These are phyloP conservation scores for Tuber umbilicatum DNA, from an alignment of 495 filamentous ascomycete species.

Conservation along the genomic window DNA sequence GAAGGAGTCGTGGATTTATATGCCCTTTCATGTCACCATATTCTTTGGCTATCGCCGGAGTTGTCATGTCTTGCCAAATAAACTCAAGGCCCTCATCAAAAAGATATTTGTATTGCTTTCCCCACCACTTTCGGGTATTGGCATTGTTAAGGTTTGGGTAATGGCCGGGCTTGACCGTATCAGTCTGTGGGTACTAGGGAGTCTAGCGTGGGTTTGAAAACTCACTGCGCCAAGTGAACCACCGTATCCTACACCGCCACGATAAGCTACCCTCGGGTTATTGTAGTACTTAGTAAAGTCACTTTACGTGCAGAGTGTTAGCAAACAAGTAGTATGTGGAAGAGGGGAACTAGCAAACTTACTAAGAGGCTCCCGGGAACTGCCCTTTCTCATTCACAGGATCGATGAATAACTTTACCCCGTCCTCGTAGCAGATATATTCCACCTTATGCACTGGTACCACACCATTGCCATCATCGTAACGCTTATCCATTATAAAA, in stretches of 20 bases:
- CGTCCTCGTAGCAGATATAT: constrained; percentile 26
- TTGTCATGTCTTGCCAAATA: constrained; percentile 42
- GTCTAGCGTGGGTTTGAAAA: not conserved
- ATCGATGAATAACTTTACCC: constrained; percentile 15
- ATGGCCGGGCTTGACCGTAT: constrained; percentile 19
- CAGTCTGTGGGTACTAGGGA: not conserved
- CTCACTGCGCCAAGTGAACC: constrained; percentile 13
- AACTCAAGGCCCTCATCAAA: constrained; percentile 39
- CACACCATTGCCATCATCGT: constrained; percentile 20
- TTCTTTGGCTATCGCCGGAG: constrained; percentile 24
- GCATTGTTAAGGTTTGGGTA: constrained; percentile 34
- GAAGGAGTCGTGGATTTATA: not conserved
- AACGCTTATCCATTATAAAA: constrained; percentile 28
- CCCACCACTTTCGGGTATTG: constrained; percentile 25
- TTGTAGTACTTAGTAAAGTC: constrained; percentile 46
- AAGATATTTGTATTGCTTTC: constrained; percentile 34
- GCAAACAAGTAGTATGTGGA: not conserved
- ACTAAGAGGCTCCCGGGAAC: constrained; percentile 25
- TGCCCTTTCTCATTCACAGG: constrained; percentile 23
- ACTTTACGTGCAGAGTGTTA: constrained; percentile 31
- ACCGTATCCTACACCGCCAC: constrained; percentile 36
- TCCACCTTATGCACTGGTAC: constrained; percentile 19
- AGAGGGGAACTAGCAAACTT: not conserved
- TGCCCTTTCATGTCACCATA: constrained; percentile 37
- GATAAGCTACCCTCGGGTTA: constrained; percentile 20